These are phyloP conservation scores for Pseudotsuga menziesii DNA, from an alignment of 75 land plant genomes.

Conservation along the genomic window DNA sequence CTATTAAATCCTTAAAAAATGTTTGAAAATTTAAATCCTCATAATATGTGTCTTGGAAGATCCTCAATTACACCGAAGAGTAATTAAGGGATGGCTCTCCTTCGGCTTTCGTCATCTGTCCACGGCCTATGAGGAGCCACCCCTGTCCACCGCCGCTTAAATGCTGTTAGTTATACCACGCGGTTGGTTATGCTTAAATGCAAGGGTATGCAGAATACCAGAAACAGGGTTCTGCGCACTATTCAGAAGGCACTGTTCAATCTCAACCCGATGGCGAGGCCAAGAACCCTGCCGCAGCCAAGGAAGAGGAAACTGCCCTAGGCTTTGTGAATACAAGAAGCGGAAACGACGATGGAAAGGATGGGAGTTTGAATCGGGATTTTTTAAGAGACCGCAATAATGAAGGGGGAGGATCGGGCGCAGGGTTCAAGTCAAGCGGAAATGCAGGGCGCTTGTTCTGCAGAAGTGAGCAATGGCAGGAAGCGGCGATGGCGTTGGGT, in stretches of 20 bases:
- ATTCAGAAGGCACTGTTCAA: too few relatives aligned
- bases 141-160: too few relatives aligned
- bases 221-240: too few relatives aligned
- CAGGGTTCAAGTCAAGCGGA: slow-evolving; percentile 1
- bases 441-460: slow-evolving; percentile 32
- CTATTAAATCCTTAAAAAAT: too few relatives aligned
- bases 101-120: too few relatives aligned
- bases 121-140: too few relatives aligned
- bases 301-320: not conserved
- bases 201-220: not conserved
- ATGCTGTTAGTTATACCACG: too few relatives aligned
- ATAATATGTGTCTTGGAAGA: too few relatives aligned
- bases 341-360: not conserved
- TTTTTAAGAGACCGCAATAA: not conserved
- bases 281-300: not conserved
- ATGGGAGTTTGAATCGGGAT: not conserved
- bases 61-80: too few relatives aligned
- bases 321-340: not conserved
- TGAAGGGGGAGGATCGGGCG: not conserved
- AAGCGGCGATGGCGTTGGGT: slow-evolving; percentile 5
- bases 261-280: not conserved
- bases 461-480: slow-evolving; percentile 48
- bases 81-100: too few relatives aligned
- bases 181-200: too few relatives aligned
- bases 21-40: too few relatives aligned